Evolutionary conservation across 1,284 basidiomycete genomes (phyloP), one percentile per base, ranked within the genome.

Genomic region (Puccinia triticina): DNA sequence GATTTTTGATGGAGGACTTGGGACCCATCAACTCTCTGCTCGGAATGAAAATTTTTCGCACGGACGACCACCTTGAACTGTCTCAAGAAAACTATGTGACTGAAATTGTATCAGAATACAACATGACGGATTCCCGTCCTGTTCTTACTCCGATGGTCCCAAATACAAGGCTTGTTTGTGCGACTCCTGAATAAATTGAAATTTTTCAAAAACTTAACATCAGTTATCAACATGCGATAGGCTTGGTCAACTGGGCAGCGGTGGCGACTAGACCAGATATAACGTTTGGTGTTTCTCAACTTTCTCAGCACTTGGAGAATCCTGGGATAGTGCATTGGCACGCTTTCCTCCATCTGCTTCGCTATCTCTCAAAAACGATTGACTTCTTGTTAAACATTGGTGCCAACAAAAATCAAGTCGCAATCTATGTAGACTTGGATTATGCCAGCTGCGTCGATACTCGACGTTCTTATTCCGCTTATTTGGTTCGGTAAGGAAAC

Each of bases 401-500:
- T 12, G 43, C n/a, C 8, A 8, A 18, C 7, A 3, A n/a, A n/a
- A n/a, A n/a, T n/a, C n/a, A n/a, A n/a, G n/a, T n/a, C n/a, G n/a
- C n/a, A n/a, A n/a, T n/a, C n/a, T 32, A 46, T 64, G 50, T 43
- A 50, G 84, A 84, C 37, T 40, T 72, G 5, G 82, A 84, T 46
- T 84, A 74, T 64, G 83, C 82, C 18, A 80, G 75, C 57, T 69
- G 74, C 66, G 11, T n/a, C 7, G 75, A 53, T 0, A 66, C 78
- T 23, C 23, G 82, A 18, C 32, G 77, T 7, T 82, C 78, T 43
- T 79, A 74, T 14, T 77, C 83, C 10, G 83, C 82, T 1, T 66
- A 71, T 29, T n/a, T 83, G 16, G 23, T 84, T 55, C 26, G 43
- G 12, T 48, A 77, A 37, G 71, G 40, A 23, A 67, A 77, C 11